Evolutionary conservation across 225 moss, liverwort and hornwort genomes (phyloP), one percentile per base, ranked within the genome.

Genomic region (Pseudisothecium myosuroides): DNA sequence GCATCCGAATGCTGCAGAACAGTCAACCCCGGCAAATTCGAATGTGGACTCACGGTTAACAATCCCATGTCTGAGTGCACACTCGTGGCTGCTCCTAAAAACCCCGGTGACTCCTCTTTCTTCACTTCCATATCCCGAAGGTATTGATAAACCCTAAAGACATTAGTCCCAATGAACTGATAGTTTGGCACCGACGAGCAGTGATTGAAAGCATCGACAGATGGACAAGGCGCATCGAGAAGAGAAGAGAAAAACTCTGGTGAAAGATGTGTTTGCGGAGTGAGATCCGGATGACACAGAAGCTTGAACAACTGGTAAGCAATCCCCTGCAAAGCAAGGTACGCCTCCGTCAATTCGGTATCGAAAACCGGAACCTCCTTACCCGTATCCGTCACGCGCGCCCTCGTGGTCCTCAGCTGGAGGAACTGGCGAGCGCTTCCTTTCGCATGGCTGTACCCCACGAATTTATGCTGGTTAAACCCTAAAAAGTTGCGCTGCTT

Each of bases 21-120:
- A 3, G 93, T 93, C 21, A 94, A 72, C 17, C 94, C 93, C 5
- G 93, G 93, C 75, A 94, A 68, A 86, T 94, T 93, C 32, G 94
- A 90, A 17, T 93, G 94, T 14, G 94, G 94, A 41, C 92, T 93
- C n/a, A 94, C 91, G 6, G 94, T 94, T 9, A 93, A 73, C 85
- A 94, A 88, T 17, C 94, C 94, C 94, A 93, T 92, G 86, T 93
- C 93, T 22, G 94, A 85, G 86, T 94, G 94, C 72, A 94, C 86
- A 21, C 89, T 86, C 43, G 93, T 94, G 27, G 93, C 87, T 12
- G 94, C 94, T 54, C 69, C 45, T 43, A 89, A 6, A 56, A 94
- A 86, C 6, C 93, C 94, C 16, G 93, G 92, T 14, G 73, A 73
- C 27, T 64, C 21, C 34, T 20, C 63, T 28, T 58, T 56, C 74